Base-by-base conservation (phyloP, 2,329 filamentous ascomycete genomes). In the Lecanoromycetidae sp. region DNA sequence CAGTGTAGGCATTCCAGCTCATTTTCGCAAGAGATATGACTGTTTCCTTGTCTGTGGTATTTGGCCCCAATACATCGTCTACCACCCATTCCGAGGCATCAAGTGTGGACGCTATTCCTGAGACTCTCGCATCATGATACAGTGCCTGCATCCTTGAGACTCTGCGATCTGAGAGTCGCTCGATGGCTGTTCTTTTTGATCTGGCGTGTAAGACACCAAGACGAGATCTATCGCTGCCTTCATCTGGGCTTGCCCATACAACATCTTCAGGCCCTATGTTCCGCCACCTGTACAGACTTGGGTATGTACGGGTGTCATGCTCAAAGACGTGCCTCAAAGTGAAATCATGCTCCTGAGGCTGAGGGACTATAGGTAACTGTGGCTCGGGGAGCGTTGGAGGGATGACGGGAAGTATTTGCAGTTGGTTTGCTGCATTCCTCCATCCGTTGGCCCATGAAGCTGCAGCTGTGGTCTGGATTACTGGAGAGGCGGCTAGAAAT, bases 301-400 rank as follows among this genome's bases (percentile, higher is more conserved):
- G 88, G 56, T 94, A 77, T 56, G 75, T 69, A 63, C 90, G 76
- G 33, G 86, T 84, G 49, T 90, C 90, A 66, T 94, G 88, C 62
- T 95, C 88, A 66, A 86, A 91, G 58, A 96, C 81, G 65, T 98
- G 90, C 57, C 87, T 81, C 48, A 98, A 76, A 5, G 74, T 79
- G 68, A 74, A 62, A 57, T 55, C 55, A 37, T 51, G 40, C 13
- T 52, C 47, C 38, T 22, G 34, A 15, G 40, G 17, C 23, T 19
- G 10, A 22, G 32, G 13, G 13, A 15, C 19, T 17, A 42, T 25
- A 42, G 50, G 37, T 32, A 38, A 29, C 23, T 47, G 44, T 37
- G 20, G 26, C 19, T 34, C 25, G n/a, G 36, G 36, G 20, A 27
- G 10, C 5, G 38, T 25, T 3, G 37, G 26, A 25, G 20, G 25